Base-by-base conservation (phyloP, 2,329 filamentous ascomycete species). In the Trichoderma brevicompactum region DNA sequence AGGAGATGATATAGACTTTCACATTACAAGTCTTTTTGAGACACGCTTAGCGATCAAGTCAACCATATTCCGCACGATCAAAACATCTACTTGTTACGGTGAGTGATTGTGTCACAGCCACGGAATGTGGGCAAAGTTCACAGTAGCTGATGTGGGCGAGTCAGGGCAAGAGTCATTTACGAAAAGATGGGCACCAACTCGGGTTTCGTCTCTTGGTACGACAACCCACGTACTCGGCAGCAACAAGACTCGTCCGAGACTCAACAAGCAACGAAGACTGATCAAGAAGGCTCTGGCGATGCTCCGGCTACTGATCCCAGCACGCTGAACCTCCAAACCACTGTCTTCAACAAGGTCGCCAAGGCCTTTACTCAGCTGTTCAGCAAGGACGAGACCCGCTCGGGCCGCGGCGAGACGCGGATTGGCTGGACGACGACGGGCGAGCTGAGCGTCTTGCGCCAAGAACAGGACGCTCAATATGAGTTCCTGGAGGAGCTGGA, bases 311-410 rank as follows among this genome's bases (percentile, higher is more conserved):
- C 28, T 7, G 49, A 53, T 12, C 49, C 48, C 15, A 46, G 17
- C 49, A 54, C 40, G 7, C 23, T 53, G 40, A 43, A 63, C 9
- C n/a, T 53, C 38, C 41, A 54, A 32, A 19, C 48, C 28, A 43
- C 34, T 23, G 40, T 63, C 28, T 63, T 54, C 32, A 46, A 41
- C 49, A 63, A 63, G 28, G 38, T 53, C 15, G 36, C 48, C 60
- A 46, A 46, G 17, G 38, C 65, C 23, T 64, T 66, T 13, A 46
- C 55, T 9, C 8, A 40, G 36, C 43, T 64, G 9, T 66, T 66
- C 34, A 40, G 19, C 43, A 28, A 66, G 5, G 23, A 49, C 10
- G 23, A 17, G 38, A 15, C 2, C 28, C 43, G 40, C 15, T 44
- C 43, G n/a, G 34, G 23, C 15, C 34, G 36, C n/a, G 28, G 9